Base-by-base conservation (phyloP, 768 basidiomycete genomes). In the Pisolithus albus region DNA sequence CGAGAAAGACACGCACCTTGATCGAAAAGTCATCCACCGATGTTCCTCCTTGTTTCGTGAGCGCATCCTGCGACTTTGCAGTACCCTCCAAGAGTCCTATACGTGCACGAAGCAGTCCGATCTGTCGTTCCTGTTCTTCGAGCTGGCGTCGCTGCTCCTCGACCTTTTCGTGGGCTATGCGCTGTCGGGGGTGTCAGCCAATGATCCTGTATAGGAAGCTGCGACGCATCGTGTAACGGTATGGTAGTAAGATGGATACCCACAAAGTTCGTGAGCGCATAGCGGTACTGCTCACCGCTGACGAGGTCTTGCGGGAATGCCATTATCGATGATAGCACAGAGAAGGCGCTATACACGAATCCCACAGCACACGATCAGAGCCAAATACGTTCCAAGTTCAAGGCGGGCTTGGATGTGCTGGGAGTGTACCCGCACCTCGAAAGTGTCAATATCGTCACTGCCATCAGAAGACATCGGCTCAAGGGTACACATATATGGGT, bases 21-120 rank as follows among this genome's bases (percentile, higher is more conserved):
- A 93, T 91, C 5, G 89, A 90, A 67, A 91, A 92, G 64, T 93
- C 89, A 61, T 91, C 90, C 43, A 91, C 76, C 0, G 86, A 83
- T 60, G 77, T 81, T 23, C 80, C 79, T 53, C 79, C 77, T 42
- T 74, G 76, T 18, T 62, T 70, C 10, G 47, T 15, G 19, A 50
- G 40, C 16, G 60, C 44, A 37, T 48, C 47, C 49, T 68, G 70
- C 38, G 70, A 58, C 32, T 74, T 64, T 13, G 78, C 74, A 32
- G 53, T 52, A 11, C 89, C 91, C 67, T 93, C 89, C 45, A 92
- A 75, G 7, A 83, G 65, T 7, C 81, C 75, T 57, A 93, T 89
- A 36, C 88, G 81, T 2, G 76, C 76, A 41, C 85, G 75, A 24
- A 92, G 75, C 38, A 75, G 71, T 1, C 88, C 91, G 42, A 92